Base-by-base conservation (phyloP, 805 yeast species). In the Brettanomyces naardenensis region DNA sequence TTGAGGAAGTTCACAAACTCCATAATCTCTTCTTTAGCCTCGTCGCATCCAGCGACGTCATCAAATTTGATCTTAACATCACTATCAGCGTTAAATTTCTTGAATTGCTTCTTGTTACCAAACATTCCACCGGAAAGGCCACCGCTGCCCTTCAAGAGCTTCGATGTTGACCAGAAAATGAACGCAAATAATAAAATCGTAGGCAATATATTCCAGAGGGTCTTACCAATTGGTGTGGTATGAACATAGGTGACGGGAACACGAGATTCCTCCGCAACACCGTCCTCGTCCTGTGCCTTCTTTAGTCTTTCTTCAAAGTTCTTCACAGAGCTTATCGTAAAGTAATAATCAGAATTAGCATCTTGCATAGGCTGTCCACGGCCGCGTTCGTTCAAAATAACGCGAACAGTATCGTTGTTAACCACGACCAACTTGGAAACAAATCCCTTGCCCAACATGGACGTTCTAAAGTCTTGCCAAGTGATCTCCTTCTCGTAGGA, bases 1-100 rank as follows among this genome's bases (percentile, higher is more conserved):
- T 86, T 88, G 61, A 88, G 70, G 54, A 88, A 88, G 56, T 80
- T 78, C 38, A 88, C 97, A 66, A 88, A 88, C 62, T 88, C 97
- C 95, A 87, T 84, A 47, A 88, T 87, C 64, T 88, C 97, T 55
- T 81, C 90, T 55, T 88, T 88, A 15, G 95, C 92, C 60, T 88
- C 97, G 49, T 85, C 86, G 68, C 90, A 82, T 19, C 97, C 97
- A 1, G 97, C 97, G 38, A 88, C 96, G 55, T 89, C 95, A 44
- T 76, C 78, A 56, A 89, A 88, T 46, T 75, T 78, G 35, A 85
- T 78, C 52, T 83, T 83, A 43, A 88, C 83, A 44, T 84, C 88
- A 4, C 82, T 78, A 49, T 83, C 90, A 49, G 83, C 85, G 60
- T 87, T 84, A 64, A 82, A 87, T 43, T 78, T 66, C 57, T 84